A percentile compares a stretch with the other conserved stretches of the same genome.
Evolutionary conservation across 192 early-diverging fungal species (phyloP).

Genomic region (Podila verticillata): DNA sequence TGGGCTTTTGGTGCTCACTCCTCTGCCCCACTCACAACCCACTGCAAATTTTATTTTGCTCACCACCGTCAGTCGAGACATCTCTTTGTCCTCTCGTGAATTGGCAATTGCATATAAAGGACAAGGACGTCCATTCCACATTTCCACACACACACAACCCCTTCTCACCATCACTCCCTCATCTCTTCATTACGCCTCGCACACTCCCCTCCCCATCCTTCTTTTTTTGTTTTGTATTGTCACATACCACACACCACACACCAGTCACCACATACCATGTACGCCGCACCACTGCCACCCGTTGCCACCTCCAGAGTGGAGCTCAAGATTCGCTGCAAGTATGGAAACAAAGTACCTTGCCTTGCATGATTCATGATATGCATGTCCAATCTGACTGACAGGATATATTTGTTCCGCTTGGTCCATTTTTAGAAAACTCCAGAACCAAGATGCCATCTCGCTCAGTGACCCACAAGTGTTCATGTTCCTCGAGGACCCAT

Average conservation of each 20-base stretch:
- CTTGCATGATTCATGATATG: background rate
- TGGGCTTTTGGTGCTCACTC: background rate
- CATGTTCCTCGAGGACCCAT: constrained; percentile 27
- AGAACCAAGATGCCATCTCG: constrained; percentile 3
- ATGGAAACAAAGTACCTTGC: background rate
- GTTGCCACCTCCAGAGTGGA: constrained; percentile 24
- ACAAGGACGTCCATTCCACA: background rate
- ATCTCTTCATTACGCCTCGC: background rate
- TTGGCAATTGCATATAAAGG: background rate
- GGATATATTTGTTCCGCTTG: no score
- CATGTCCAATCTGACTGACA: background rate
- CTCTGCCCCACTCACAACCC: background rate
- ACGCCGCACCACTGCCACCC: background rate
- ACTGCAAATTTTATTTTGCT: background rate
- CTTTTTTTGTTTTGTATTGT: background rate
- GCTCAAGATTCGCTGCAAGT: constrained; percentile 40
- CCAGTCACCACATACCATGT: no score
- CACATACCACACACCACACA: no score
- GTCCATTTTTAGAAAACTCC: constrained; percentile 16
- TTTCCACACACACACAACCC: background rate
- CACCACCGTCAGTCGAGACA: background rate
- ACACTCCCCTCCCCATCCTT: background rate
- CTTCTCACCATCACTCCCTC: background rate
- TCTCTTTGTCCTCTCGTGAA: background rate
- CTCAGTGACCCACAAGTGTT: constrained; percentile 44